Evolutionary conservation across 441 rosid genomes (phyloP), one percentile per base, ranked within the genome.

Genomic region (Cnidoscolus chayamansa): DNA sequence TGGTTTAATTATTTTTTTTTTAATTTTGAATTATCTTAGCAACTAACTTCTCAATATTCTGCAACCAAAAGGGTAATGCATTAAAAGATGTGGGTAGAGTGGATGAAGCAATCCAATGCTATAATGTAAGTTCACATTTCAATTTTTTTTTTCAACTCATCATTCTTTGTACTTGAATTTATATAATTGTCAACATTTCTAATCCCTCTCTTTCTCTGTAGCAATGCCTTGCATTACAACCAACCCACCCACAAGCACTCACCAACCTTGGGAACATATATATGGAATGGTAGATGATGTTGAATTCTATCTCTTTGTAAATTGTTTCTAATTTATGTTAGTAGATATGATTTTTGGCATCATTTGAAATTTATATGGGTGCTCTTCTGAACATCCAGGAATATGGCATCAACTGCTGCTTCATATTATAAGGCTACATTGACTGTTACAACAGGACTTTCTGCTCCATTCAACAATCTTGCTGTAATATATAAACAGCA

Each of bases 401-500:
- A 90, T 77, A 86, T 91, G 97, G 80, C 85, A 70, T 82, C 83
- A 76, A 86, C 87, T 78, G 99, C 99, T 75, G 94, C 96, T 67
- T 85, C 96, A 48, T 89, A 84, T 77, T 93, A 93, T 65, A 92
- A 91, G 83, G 97, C 97, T 66, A 91, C 99, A 56, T 78, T 96
- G 79, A 83, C 93, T 68, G 97, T 91, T 48, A 96, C 98, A 16
- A 87, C 94, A 12, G 99, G 99, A 76, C 83, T 96, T 60, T 96
- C 99, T 73, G 98, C 99, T 68, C 99, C 99, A 60, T 96, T 89
- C 78, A 96, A 87, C 81, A 96, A 89, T 81, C 96, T 96, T 81
- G 99, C 99, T 65, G 87, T 96, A 65, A 96, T 96, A 49, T 91
- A 93, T 78, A 96, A 96, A 77, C 99, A 96, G 76, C 98, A 96